Base-by-base conservation (phyloP, 2,329 filamentous ascomycete species). In the Neopestalotiopsis sp. region DNA sequence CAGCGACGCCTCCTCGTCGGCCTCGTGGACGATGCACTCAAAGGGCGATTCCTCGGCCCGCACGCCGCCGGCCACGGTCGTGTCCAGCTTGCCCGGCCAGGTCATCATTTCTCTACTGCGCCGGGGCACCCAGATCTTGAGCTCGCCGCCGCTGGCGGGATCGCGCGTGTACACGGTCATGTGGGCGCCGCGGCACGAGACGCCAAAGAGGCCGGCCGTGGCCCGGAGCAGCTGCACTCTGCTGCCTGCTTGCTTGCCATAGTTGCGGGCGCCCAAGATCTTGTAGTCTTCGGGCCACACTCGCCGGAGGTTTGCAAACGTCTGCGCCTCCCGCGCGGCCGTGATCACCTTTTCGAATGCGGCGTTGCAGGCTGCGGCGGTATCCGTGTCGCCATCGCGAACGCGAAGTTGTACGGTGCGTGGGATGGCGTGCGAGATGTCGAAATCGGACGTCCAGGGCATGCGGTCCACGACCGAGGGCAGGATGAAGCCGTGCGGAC, bases 51-150 rank as follows among this genome's bases (percentile, higher is more conserved):
- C 89, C 1, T 88, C 88, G 0, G 89, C 86, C 45, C 86, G 84
- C 69, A 94, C 88, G 0, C 92, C 92, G 1, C 92, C 92, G 0
- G 91, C 92, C 6, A 94, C 92, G 2, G 90, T 91, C 73, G 92
- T 93, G 76, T 95, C 92, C 70, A 94, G 82, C 85, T 91, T 89
- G 1, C 89, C 86, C 0, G 89, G 88, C 74, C 92, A 94, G 0
- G 92, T 94, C 74, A 89, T 85, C 76, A 93, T 91, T 13, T 82
- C 87, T 58, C 80, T 81, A 24, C 89, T 86, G 4, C 92, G 84
- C 34, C 89, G 82, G 2, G 92, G 90, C 0, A 92, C 84, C 92
- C 92, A 94, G 32, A 94, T 85, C 75, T 86, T 88, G 66, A 92
- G 53, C 71, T 72, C 66, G 6, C 76, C 79, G 80, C 34, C 80